Percentiles rank a stretch among this genome's conserved stretches.
phyloP scores from a whole-genome alignment of 208 protist species.

The Crithidia sp. region DNA sequence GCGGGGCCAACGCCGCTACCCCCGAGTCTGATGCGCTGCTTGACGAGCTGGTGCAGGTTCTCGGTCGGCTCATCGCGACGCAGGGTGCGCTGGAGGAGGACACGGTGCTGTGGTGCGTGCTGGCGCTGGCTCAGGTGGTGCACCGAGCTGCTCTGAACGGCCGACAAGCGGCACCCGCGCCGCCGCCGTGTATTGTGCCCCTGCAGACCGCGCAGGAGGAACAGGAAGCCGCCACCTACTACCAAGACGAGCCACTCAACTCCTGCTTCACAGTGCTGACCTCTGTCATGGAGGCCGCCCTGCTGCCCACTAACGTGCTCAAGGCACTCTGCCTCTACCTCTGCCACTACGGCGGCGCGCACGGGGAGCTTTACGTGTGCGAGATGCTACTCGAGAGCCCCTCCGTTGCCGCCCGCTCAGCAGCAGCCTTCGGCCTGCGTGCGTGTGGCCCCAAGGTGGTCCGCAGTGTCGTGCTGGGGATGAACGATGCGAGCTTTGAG shows the following conservation, averaged over 20 bases:
- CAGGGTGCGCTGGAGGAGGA: constrained; percentile 49
- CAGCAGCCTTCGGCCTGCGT: constrained; percentile 66
- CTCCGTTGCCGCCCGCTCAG: constrained; percentile 37
- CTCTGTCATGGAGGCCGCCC: constrained; percentile 44
- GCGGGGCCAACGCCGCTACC: not conserved
- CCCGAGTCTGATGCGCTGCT: constrained; percentile 29
- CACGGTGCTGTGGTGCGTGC: constrained; percentile 56
- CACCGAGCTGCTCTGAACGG: constrained; percentile 7
- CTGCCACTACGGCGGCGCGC: constrained; percentile 62
- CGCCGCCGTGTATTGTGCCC: not conserved
- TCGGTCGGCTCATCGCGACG: constrained; percentile 40
- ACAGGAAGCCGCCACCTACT: constrained; percentile 54
- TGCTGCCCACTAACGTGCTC: constrained; percentile 52
- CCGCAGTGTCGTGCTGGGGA: constrained; percentile 57
- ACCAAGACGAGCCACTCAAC: constrained; percentile 38
- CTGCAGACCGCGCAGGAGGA: constrained; percentile 2
- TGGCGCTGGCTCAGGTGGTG: constrained; percentile 44
- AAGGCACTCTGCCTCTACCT: constrained; percentile 63
- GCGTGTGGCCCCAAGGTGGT: constrained; percentile 62
- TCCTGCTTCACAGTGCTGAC: constrained; percentile 59
- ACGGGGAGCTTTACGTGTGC: constrained; percentile 68
- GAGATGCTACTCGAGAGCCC: constrained; percentile 54
- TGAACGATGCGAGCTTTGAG: constrained; percentile 58
- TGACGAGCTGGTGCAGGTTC: constrained; percentile 44
- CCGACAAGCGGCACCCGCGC: not conserved